These are phyloP conservation scores for Fusarium dimerum DNA, from an alignment of 2,329 filamentous ascomycete species.

Conservation along the genomic window DNA sequence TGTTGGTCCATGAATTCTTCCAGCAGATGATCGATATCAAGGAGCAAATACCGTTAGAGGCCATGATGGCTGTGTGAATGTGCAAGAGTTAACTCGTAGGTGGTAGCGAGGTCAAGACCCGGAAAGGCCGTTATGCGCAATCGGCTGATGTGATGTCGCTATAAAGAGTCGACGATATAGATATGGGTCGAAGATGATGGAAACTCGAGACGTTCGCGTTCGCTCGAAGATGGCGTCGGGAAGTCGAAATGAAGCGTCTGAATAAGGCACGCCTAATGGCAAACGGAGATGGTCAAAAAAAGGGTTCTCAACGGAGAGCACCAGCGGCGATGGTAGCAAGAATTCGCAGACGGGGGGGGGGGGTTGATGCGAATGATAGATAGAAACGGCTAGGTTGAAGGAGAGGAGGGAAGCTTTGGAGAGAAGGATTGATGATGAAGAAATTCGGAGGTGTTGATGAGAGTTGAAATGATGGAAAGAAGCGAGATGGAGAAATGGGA, in stretches of 20 bases:
- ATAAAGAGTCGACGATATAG: too few species aligned
- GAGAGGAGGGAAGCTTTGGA: constrained; percentile 13
- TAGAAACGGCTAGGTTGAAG: constrained; percentile 12
- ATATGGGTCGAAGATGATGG: constrained; percentile 9
- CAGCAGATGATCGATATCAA: constrained; percentile 43
- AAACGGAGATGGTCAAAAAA: constrained; percentile 20
- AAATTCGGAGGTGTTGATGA: background rate
- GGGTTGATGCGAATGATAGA: constrained; percentile 19
- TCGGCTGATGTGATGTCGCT: constrained; percentile 20
- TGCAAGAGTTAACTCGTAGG: constrained; percentile 11
- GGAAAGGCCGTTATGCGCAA: constrained; percentile 24
- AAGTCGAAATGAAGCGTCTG: constrained; percentile 9
- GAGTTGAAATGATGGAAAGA: constrained; percentile 2
- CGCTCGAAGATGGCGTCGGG: constrained; percentile 12
- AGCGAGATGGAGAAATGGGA: constrained; percentile 14
- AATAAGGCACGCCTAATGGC: constrained; percentile 25
- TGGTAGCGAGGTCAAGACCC: constrained; percentile 10
- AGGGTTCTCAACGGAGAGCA: constrained; percentile 20
- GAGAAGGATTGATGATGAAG: constrained; percentile 7
- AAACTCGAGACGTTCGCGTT: constrained; percentile 14
- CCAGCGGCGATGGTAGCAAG: constrained; percentile 10
- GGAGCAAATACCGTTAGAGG: constrained; percentile 57
- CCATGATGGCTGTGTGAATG: constrained; percentile 43
- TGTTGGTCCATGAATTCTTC: constrained; percentile 41
- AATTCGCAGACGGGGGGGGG: constrained; percentile 23